Evolutionary conservation across 148 eudicot genomes (phyloP), one percentile per base, ranked within the genome.

Genomic region (Chenopodium suecicum): DNA sequence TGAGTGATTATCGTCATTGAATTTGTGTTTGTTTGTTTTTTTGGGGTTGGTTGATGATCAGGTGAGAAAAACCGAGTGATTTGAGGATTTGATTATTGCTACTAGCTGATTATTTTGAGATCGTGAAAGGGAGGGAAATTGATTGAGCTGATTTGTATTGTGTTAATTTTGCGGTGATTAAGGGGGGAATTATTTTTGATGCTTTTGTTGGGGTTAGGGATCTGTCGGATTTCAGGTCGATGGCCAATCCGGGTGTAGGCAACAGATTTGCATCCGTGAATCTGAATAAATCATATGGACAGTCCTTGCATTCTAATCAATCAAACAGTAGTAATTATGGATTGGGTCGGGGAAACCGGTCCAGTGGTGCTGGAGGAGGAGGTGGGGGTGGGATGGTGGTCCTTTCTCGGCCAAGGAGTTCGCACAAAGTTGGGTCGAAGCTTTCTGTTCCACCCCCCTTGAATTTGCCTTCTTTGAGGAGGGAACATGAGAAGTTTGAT

Each of bases 381-480:
- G 89, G 87, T 48, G 89, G 92, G 0, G 86, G 91, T 78, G 97
- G 98, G 37, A 93, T 95, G 98, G 97, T 92, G 86, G 98, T 92
- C 58, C 83, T 95, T 70, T 92, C 95, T 7, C 73, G 99, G 81
- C 90, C 91, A 46, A 80, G 91, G 80, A 88, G 92, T 77, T 78
- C 91, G 12, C 93, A 90, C 82, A 95, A 93, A 80, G 88, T 79
- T 77, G 93, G 84, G 81, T 77, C 94, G 62, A 96, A 96, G 80
- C 87, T 94, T 78, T 92, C 99, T 80, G 95, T 96, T 88, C 97
- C 98, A 84, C 98, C 99, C 95, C 99, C 98, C 92, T 90, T 96
- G 98, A 96, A 96, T 82, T 90, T 96, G 79, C 98, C 99, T 0
- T 96, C 99, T 16, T 50, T 91, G 74, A 96, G 98, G 90, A 96